Evolutionary conservation across 1,284 basidiomycete species (phyloP).

Genomic region (Malassezia brasiliensis): DNA sequence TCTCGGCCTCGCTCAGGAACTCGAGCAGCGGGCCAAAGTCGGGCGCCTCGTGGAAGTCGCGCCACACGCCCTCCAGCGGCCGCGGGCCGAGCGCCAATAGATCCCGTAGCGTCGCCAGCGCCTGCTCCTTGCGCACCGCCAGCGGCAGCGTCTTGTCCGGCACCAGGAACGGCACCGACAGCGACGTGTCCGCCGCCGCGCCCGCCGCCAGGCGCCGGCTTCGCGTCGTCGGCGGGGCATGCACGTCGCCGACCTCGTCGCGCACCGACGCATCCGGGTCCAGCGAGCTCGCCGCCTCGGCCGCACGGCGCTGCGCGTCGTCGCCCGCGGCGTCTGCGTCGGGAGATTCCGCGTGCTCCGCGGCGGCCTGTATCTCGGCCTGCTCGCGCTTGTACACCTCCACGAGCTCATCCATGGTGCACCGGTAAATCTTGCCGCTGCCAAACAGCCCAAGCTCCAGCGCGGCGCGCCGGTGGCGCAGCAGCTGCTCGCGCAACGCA

Average conservation of each 20-base stretch:
- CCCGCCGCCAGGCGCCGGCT: constrained; percentile 13
- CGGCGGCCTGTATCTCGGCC: constrained; percentile 49
- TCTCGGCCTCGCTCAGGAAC: constrained; percentile 75
- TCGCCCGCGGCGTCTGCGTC: constrained; percentile 10
- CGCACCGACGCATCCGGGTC: background rate
- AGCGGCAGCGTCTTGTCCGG: constrained; percentile 37
- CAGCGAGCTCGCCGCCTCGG: constrained; percentile 15
- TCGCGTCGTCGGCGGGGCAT: constrained; percentile 16
- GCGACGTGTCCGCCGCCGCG: background rate
- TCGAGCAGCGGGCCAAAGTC: constrained; percentile 85
- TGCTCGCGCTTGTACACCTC: constrained; percentile 20
- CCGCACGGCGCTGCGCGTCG: constrained; percentile 10
- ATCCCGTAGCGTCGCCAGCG: constrained; percentile 42
- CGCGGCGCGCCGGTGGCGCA: constrained; percentile 83
- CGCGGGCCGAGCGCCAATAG: constrained; percentile 58
- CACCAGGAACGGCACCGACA: constrained; percentile 51
- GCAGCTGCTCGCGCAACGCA: constrained; percentile 84
- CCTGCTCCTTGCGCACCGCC: constrained; percentile 24
- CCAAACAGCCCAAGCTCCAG: constrained; percentile 82
- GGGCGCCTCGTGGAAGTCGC: constrained; percentile 84
- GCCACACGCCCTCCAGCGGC: constrained; percentile 76
- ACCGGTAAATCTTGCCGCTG: constrained; percentile 25
- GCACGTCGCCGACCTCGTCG: background rate
- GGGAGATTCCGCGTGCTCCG: background rate
- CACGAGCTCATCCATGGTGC: constrained; percentile 30